Percentiles rank a stretch among this genome's conserved stretches.
Evolutionary conservation across 129 eudicot genomes (phyloP).

Genomic region (Tagetes patula): DNA sequence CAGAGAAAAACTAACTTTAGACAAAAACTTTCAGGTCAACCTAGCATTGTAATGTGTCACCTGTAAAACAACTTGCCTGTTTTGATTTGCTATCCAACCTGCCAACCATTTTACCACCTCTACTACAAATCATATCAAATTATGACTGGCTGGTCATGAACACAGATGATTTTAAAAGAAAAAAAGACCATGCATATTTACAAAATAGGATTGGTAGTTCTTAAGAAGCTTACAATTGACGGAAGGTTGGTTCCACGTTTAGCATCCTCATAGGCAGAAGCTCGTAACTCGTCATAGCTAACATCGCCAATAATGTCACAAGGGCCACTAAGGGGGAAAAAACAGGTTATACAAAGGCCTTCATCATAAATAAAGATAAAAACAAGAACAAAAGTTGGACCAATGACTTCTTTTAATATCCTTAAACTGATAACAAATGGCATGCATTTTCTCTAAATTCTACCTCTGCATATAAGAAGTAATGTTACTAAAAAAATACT

Average conservation of each 20-base stretch:
- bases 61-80: background rate
- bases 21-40: background rate
- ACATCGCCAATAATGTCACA: slow-evolving; percentile 92
- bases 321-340: slow-evolving; percentile 54
- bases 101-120: background rate
- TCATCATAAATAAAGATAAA: background rate
- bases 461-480: background rate
- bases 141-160: background rate
- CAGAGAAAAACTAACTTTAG: background rate
- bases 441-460: background rate
- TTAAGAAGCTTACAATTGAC: slow-evolving; percentile 67
- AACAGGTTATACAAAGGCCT: slow-evolving; percentile 20
- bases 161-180: background rate
- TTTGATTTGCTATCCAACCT: background rate
- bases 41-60: background rate
- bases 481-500: background rate
- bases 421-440: background rate
- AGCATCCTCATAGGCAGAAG: slow-evolving; percentile 80
- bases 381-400: background rate
- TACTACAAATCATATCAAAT: background rate
- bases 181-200: background rate
- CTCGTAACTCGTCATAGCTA: slow-evolving; percentile 91
- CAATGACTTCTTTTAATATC: background rate
- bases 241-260: slow-evolving; percentile 69
- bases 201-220: background rate